These are phyloP conservation scores for Leishmania arabica DNA, from an alignment of 208 protist species.

Conservation along the genomic window DNA sequence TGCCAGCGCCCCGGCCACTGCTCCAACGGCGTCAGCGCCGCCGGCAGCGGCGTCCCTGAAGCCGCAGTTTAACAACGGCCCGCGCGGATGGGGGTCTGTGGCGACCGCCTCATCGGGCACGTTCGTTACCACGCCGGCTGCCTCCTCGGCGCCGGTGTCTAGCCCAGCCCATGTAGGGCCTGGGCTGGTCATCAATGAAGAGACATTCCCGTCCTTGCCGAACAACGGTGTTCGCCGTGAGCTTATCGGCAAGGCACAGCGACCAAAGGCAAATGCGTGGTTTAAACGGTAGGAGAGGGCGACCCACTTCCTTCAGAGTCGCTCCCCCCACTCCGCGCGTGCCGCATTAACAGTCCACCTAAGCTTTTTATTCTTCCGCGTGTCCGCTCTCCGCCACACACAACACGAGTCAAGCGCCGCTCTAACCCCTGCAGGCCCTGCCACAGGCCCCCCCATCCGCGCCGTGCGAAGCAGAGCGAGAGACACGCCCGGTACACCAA, in stretches of 20 bases:
- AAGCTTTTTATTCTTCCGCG: neutral
- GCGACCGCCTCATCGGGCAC: slow-evolving; percentile 3
- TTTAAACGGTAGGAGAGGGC: slow-evolving; percentile 24
- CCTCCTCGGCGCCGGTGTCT: slow-evolving; percentile 6
- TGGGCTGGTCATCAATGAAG: slow-evolving; percentile 41
- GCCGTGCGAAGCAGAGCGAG: neutral
- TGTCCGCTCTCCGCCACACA: neutral
- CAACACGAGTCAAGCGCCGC: neutral
- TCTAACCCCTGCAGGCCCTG: neutral
- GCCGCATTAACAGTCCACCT: neutral
- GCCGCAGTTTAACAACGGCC: slow-evolving; percentile 18
- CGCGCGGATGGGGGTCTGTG: slow-evolving; percentile 12
- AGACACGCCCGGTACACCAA: neutral
- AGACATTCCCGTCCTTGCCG: slow-evolving; percentile 58
- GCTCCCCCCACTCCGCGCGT: neutral
- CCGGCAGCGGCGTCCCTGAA: slow-evolving; percentile 4
- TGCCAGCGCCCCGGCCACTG: neutral
- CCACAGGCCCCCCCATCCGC: neutral
- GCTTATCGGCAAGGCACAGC: slow-evolving; percentile 33
- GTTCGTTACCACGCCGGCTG: neutral
- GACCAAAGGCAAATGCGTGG: slow-evolving; percentile 45
- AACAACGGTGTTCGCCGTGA: slow-evolving; percentile 23
- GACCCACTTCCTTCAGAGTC: neutral
- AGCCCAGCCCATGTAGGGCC: slow-evolving; percentile 5
- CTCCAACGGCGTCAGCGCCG: neutral